Percentiles rank a stretch among this genome's conserved stretches.
These are phyloP conservation scores for Monoraphidium neglectum DNA, from an alignment of 139 green algal species.

Conservation along the genomic window DNA sequence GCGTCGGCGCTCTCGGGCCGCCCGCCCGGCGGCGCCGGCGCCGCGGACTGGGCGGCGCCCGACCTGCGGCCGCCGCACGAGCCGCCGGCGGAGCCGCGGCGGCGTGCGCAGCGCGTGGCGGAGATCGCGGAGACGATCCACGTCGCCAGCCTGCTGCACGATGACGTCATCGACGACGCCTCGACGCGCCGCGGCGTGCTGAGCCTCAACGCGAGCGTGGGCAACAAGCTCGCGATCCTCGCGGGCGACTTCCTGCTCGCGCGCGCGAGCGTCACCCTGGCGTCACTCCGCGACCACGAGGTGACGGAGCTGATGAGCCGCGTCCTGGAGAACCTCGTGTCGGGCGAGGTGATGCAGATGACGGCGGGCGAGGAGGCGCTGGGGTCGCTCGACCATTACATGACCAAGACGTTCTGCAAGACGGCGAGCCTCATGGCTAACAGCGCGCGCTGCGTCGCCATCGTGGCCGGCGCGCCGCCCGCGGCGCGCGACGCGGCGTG, in stretches of 20 bases:
- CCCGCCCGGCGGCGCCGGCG: too few relatives aligned
- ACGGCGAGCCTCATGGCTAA: constrained; percentile 97
- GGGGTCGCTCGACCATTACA: constrained; percentile 82
- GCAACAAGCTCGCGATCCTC: constrained; percentile 93
- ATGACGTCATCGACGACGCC: constrained; percentile 97
- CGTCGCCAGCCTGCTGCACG: constrained; percentile 92
- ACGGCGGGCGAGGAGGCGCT: constrained; percentile 70
- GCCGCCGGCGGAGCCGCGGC: constrained; percentile 62
- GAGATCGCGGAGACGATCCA: constrained; percentile 99
- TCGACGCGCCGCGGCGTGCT: constrained; percentile 80
- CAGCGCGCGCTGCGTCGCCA: constrained; percentile 75
- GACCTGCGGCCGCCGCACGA: constrained; percentile 61
- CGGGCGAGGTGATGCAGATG: constrained; percentile 98
- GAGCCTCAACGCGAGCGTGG: constrained; percentile 76
- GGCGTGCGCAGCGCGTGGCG: constrained; percentile 92
- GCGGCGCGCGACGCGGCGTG: constrained; percentile 61
- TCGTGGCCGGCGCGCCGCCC: constrained; percentile 62
- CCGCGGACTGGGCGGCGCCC: constrained; percentile 29
- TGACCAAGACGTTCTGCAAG: constrained; percentile 96
- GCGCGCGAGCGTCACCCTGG: constrained; percentile 89
- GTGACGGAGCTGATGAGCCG: constrained; percentile 89
- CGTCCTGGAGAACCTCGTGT: constrained; percentile 96
- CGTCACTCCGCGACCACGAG: constrained; percentile 80
- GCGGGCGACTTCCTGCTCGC: constrained; percentile 98
- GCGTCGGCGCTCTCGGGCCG: constrained; percentile 64